These are phyloP conservation scores for Alternaria consortialis DNA, from an alignment of 2,329 filamentous ascomycete species.

Conservation along the genomic window DNA sequence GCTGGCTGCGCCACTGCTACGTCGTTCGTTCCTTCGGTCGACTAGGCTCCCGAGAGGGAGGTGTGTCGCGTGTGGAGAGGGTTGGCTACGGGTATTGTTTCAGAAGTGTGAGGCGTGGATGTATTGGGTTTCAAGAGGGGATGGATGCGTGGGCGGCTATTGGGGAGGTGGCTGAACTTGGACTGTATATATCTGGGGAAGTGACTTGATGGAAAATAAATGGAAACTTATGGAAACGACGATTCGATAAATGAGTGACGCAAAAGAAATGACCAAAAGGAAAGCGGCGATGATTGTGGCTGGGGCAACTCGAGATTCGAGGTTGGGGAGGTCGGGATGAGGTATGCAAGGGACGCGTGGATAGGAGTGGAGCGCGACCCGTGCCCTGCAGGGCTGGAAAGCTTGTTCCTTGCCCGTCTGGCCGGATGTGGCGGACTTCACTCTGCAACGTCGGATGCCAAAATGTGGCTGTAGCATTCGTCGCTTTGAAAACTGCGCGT, in stretches of 20 bases:
- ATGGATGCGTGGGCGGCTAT: not conserved
- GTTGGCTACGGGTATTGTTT: constrained; percentile 16
- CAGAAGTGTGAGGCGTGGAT: constrained; percentile 16
- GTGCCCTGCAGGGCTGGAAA: constrained; percentile 18
- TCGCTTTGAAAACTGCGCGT: constrained; percentile 2
- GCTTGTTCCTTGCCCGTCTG: constrained; percentile 12
- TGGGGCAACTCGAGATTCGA: constrained; percentile 18
- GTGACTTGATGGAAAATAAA: not conserved
- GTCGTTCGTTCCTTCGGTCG: constrained; percentile 20
- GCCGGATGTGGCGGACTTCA: constrained; percentile 11
- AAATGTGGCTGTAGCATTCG: constrained; percentile 7
- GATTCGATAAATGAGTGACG: not conserved
- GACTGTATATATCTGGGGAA: not conserved
- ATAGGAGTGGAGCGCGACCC: constrained; percentile 12
- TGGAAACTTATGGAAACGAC: constrained; percentile 2
- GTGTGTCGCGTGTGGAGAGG: constrained; percentile 28
- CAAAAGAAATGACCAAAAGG: constrained; percentile 1
- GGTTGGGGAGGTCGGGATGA: constrained; percentile 22
- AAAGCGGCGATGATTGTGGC: constrained; percentile 18
- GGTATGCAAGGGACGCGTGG: constrained; percentile 26
- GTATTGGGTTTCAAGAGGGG: constrained; percentile 9
- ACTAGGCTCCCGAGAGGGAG: constrained; percentile 19
- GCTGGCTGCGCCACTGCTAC: constrained; percentile 13
- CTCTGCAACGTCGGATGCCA: not conserved
- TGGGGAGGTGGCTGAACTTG: not conserved